Evolutionary conservation across 1,139 yeast species (phyloP), one percentile per base, ranked within the genome.

Genomic region (Debaryomycetaceae sp.): DNA sequence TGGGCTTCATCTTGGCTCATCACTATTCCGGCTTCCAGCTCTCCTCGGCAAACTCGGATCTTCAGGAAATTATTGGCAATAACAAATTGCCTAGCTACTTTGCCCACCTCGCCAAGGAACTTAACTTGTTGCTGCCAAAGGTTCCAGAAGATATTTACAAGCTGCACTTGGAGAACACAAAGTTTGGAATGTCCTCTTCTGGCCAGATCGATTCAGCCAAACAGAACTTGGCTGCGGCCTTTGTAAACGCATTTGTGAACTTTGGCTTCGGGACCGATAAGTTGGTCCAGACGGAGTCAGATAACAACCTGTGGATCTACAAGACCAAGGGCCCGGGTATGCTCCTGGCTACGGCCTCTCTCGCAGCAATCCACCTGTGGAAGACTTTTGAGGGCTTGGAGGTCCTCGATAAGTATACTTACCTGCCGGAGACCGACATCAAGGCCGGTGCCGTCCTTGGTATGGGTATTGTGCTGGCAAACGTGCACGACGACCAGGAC

Each of bases 401-500:
- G 55, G 76, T 74, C 32, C 68, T 90, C 45, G 97, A 90, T 58
- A 85, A 82, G 53, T 87, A 81, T 53, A 66, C 90, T 36, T 86
- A 87, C 50, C 80, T 95, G 5, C 69, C 77, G 16, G 95, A 86
- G 45, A 79, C 77, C 35, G 90, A 85, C 47, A 76, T 87, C 40
- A 85, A 85, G 56, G 96, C 97, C 10, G 99, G 99, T 57, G 95
- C 98, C 4, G 65, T 90, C 37, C 68, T 92, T 40, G 99, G 97
- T 54, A 85, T 86, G 53, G 98, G 98, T 55, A 69, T 92, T 30
- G 80, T 85, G n/a, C 83, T 94, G 23, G 70, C 93, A 20, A 93
- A 94, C 54, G 92, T 92, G 33, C 95, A 85, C 52, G 95, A 90
- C 50, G 98, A 90, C 37, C 85, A 86, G 27, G 97, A 87, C 43